Base-by-base conservation (phyloP, 1,139 yeast genomes). In the Scheffersomyces parashehatae region DNA sequence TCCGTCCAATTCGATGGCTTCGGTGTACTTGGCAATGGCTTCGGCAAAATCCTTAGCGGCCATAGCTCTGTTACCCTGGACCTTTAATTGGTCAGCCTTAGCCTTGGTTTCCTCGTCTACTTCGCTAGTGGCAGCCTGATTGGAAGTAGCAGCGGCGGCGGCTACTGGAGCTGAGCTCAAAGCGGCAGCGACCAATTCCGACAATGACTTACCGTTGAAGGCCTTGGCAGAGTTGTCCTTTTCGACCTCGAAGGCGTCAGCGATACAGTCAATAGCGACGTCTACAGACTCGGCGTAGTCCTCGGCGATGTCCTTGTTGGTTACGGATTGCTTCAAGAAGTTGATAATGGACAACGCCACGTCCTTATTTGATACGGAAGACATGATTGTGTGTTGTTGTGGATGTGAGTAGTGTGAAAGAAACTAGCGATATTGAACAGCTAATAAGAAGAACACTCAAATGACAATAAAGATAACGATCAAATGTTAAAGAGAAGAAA, bases 261-360 rank as follows among this genome's bases (percentile, higher is more conserved):
- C 81, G 47, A 93, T 81, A 71, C 97, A 89, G 60, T 88, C 97
- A 57, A 90, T 80, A 52, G 98, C 98, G 41, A 93, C 96, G 53
- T 91, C 97, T 59, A 93, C 77, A n/a, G 97, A 88, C 55, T 93
- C 99, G 47, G 78, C 78, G 59, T 84, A 88, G 54, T 91, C 98
- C 52, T 84, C 87, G 34, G 85, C 70, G 41, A 91, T 79, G 39
- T 80, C 77, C 43, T 88, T 88, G 51, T 79, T 75, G 37, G 76
- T 62, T 29, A 87, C 80, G 7, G 89, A 72, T 20, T 71, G 60
- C 56, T 80, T 78, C 55, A 93, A 77, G 63, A 85, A 91, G 51
- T 82, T 81, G 41, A 90, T 82, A 50, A 93, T 82, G 43, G 88
- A 81, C 44, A 83, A 73, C 2, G 96, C 95, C 44, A 88, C 76